Percentiles rank a stretch among this genome's conserved stretches.
These are phyloP conservation scores for Oehlia diaphana DNA, from an alignment of 192 early-diverging fungal genomes.

Conservation along the genomic window DNA sequence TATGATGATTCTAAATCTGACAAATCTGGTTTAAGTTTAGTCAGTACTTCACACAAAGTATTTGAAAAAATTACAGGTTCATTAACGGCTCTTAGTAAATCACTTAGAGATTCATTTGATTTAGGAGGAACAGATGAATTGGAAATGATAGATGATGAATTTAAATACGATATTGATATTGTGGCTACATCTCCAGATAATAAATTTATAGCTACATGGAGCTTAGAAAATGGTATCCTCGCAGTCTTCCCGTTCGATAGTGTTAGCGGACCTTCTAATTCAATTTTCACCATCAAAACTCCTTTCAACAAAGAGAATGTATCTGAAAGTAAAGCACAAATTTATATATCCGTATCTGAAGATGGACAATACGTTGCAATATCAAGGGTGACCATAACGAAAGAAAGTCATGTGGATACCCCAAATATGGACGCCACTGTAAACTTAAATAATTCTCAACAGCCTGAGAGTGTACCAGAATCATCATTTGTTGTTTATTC, in stretches of 20 bases:
- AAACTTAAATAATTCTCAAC: neutral
- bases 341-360: constrained; percentile 7
- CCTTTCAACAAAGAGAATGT: neutral
- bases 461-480: neutral
- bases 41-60: neutral
- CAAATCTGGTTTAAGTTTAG: neutral
- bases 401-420: neutral
- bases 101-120: neutral
- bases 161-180: neutral
- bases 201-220: neutral
- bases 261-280: neutral
- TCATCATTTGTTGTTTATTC: constrained; percentile 9
- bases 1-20: neutral
- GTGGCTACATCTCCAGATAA: neutral
- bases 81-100: neutral
- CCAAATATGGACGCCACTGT: neutral
- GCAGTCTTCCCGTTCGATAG: neutral
- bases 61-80: neutral
- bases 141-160: neutral
- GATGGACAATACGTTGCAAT: constrained; percentile 11
- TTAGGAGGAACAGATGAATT: neutral
- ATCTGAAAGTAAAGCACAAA: neutral
- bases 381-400: neutral
- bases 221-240: neutral
- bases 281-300: neutral